Evolutionary conservation across 495 filamentous ascomycete species (phyloP).

Genomic region (Emericellopsis terricola): DNA sequence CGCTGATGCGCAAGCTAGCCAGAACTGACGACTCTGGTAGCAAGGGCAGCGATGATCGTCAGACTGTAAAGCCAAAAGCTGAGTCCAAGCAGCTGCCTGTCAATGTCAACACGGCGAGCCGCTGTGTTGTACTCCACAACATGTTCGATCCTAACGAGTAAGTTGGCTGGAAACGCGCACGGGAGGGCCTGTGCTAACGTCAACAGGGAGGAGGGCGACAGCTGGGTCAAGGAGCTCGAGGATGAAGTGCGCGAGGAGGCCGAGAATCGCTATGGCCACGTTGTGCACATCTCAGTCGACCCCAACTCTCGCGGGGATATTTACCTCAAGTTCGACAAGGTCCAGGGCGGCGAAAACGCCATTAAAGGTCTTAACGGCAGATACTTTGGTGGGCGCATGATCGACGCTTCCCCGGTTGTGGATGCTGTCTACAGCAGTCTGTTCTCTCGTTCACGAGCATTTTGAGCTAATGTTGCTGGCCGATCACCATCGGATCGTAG

Average conservation of each 20-base stretch:
- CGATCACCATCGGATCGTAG: constrained; percentile 18
- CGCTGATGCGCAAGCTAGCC: constrained; percentile 93
- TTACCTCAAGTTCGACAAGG: constrained; percentile 93
- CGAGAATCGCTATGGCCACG: constrained; percentile 88
- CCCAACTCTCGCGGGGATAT: constrained; percentile 88
- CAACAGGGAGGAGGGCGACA: constrained; percentile 64
- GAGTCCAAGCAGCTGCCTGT: constrained; percentile 67
- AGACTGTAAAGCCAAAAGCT: constrained; percentile 62
- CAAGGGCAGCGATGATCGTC: constrained; percentile 43
- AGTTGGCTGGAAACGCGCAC: constrained; percentile 15
- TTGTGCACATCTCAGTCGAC: constrained; percentile 95
- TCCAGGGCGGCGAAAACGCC: constrained; percentile 87
- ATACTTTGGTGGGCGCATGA: constrained; percentile 79
- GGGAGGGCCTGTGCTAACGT: constrained; percentile 21
- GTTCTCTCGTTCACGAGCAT: constrained; percentile 72
- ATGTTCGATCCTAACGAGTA: constrained; percentile 92
- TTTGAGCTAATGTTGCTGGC: constrained; percentile 37
- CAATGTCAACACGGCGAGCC: constrained; percentile 81
- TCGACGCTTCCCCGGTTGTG: constrained; percentile 87
- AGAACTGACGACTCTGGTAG: constrained; percentile 74
- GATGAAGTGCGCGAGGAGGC: constrained; percentile 89
- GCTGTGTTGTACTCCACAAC: constrained; percentile 85
- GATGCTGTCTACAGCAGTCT: constrained; percentile 96
- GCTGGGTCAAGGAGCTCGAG: constrained; percentile 86
- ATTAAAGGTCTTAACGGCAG: constrained; percentile 95